These are phyloP conservation scores for Agaricus blazei DNA, from an alignment of 768 basidiomycete genomes.

Conservation along the genomic window DNA sequence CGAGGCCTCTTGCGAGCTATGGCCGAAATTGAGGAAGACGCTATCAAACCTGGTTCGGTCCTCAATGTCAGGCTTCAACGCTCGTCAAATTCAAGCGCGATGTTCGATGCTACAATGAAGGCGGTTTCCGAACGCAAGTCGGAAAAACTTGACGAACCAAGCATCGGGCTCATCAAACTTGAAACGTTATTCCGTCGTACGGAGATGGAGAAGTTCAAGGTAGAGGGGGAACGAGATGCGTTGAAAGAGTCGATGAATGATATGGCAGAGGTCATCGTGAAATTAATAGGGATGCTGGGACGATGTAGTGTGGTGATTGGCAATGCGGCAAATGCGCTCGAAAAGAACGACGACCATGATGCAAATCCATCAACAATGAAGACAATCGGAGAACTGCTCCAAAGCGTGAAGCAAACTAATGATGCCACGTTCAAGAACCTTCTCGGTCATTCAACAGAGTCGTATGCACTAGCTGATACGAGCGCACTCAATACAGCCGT, in stretches of 20 bases:
- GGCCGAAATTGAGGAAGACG: slow-evolving; percentile 66
- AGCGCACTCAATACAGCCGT: slow-evolving; percentile 29
- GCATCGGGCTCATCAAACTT: slow-evolving; percentile 64
- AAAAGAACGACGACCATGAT: slow-evolving; percentile 25
- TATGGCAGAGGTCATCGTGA: slow-evolving; percentile 64
- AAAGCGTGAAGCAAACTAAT: slow-evolving; percentile 57
- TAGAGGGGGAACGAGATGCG: slow-evolving; percentile 60
- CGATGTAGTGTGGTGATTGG: slow-evolving; percentile 70
- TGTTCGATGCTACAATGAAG: slow-evolving; percentile 85
- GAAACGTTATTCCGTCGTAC: slow-evolving; percentile 61
- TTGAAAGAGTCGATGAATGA: slow-evolving; percentile 56
- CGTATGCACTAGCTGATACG: slow-evolving; percentile 40
- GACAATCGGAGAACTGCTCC: slow-evolving; percentile 47
- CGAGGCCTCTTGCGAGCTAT: slow-evolving; percentile 62
- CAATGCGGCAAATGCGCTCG: slow-evolving; percentile 43
- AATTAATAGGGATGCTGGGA: slow-evolving; percentile 76
- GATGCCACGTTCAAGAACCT: slow-evolving; percentile 64
- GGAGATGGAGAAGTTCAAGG: slow-evolving; percentile 66
- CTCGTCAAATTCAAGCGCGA: slow-evolving; percentile 68
- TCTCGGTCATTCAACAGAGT: slow-evolving; percentile 61
- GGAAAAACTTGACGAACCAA: slow-evolving; percentile 70
- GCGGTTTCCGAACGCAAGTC: slow-evolving; percentile 76
- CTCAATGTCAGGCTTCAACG: slow-evolving; percentile 57
- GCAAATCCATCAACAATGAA: slow-evolving; percentile 30
- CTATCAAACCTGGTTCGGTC: slow-evolving; percentile 51